Evolutionary conservation across 2,329 filamentous ascomycete genomes (phyloP), one percentile per base, ranked within the genome.

Genomic region (Tolypocladium ophioglossoides): DNA sequence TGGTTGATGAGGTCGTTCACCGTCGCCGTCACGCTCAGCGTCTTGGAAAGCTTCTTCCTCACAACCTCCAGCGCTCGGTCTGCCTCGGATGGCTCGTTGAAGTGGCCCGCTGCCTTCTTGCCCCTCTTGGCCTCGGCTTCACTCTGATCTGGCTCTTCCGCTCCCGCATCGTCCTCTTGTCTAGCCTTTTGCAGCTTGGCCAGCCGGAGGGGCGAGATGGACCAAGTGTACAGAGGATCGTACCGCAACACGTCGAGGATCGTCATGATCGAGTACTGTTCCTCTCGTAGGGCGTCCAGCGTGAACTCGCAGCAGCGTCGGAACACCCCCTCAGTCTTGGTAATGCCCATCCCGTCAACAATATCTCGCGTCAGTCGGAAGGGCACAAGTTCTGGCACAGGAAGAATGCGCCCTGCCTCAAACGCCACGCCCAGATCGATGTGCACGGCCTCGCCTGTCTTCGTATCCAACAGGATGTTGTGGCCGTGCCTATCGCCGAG

Each of bases 221-320:
- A 92, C 94, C 94, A 99, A 57, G 85, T 94, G 69, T 97, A 95
- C 57, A 99, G 74, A 1, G 94, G 95, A 76, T 99, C 94, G 70
- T 96, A 97, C n/a, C 95, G 87, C 56, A 99, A 75, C 24, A 99
- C 95, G 66, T 99, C 95, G 22, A 99, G 82, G 52, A 99, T 91
- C 0, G 94, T 97, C 91, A 96, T 97, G 73, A 99, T 99, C 47
- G 87, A 91, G 67, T 96, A 95, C 14, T 89, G 89, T 68, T 99
- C 94, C 63, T 95, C 88, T n/a, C 94, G 85, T 38, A 99, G 76
- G 2, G 95, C 91, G 58, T 96, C 91, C 35, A 99, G 82, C 0
- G 91, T 97, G 68, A 97, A 97, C 68, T 99, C 95, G 69, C 94
- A 99, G 71, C 92, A 97, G n/a, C 95, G 84, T 9, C 94, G 83